Evolutionary conservation across 2,329 filamentous ascomycete genomes (phyloP), one percentile per base, ranked within the genome.

Genomic region (Chaetomium strumarium): DNA sequence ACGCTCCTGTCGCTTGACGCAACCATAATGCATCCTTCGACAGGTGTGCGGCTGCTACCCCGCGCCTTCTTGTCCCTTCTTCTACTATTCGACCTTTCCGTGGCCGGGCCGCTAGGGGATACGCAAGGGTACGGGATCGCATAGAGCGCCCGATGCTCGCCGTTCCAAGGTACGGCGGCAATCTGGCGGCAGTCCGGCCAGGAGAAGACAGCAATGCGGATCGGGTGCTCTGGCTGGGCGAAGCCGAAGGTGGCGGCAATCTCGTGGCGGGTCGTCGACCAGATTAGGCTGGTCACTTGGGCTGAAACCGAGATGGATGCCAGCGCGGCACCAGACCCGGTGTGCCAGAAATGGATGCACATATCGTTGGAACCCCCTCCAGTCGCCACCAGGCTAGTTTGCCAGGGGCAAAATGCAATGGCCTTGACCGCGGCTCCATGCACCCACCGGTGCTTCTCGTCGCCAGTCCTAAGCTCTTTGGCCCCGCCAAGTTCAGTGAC

Each of bases 381-480:
- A 1, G 92, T 95, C 13, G 93, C 93, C 37, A 99, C 71, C 5
- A 99, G 77, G 3, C 86, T 87, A 20, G 87, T 81, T 52, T 92
- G 87, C 92, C 91, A 99, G 0, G 93, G 92, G 58, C 92, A 95
- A 69, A 97, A 97, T 2, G 93, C 90, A 61, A 97, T 93, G 31
- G 93, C 93, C 69, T 99, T 99, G 60, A 97, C 88, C 2, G 93
- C 93, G 0, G 92, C 92, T 24, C 82, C 82, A 66, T 99, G 90
- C 11, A 75, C 68, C 80, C 90, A 93, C 31, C 79, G 79, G 66
- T 95, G 83, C 61, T 79, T 85, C 62, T 87, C 82, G 30, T 75
- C 71, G 7, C 81, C 81, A 6, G 70, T 63, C 2, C 72, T 72
- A 24, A 88, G 68, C 20, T 74, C 70, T 16, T 76, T 71, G 19